Evolutionary conservation across 805 yeast species (phyloP), one percentile per base, ranked within the genome.

Genomic region (Hanseniaspora nectarophila): DNA sequence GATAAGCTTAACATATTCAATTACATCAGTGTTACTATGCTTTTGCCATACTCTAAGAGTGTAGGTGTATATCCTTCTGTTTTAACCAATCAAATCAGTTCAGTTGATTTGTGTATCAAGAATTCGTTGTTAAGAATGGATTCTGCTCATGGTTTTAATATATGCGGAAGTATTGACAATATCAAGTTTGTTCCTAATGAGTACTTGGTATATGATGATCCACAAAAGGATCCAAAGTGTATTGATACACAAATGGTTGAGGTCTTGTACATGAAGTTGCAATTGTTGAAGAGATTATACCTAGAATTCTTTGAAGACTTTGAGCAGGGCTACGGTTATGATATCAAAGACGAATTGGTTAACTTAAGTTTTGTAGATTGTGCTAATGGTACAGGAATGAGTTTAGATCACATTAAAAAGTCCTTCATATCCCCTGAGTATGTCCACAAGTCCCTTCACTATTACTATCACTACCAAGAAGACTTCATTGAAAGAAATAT

Each of bases 41-140:
- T 71, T 24, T 57, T 67, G 35, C 74, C 74, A 2, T 71, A 71
- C 51, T 69, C 74, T 0, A 70, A 70, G 52, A 73, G 74, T 1
- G 68, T 70, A 43, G 74, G 70, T 56, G 60, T 58, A 43, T 70
- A 67, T 55, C 74, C 74, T 24, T 63, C 71, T 39, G 73, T 71
- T 4, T 62, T 70, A 45, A 71, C 74, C 8, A 49, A 49, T n/a
- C 53, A 49, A 42, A 32, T 44, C 7, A 42, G 40, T 20, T 31
- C 42, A 16, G 37, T 49, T n/a, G 53, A 49, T 18, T 32, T 49
- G 16, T 49, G 53, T 34, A 43, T 49, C 15, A 49, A 39, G 23
- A 49, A 49, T 28, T 37, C 45, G 8, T 21, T 49, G 12, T 16
- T 49, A 20, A 49, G 39, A 42, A 49, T 49, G 53, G 53, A 49